A percentile compares a stretch with the other conserved stretches of the same genome.
phyloP scores from a whole-genome alignment of 2,329 filamentous ascomycete species.

The Myriangium duriaei region DNA sequence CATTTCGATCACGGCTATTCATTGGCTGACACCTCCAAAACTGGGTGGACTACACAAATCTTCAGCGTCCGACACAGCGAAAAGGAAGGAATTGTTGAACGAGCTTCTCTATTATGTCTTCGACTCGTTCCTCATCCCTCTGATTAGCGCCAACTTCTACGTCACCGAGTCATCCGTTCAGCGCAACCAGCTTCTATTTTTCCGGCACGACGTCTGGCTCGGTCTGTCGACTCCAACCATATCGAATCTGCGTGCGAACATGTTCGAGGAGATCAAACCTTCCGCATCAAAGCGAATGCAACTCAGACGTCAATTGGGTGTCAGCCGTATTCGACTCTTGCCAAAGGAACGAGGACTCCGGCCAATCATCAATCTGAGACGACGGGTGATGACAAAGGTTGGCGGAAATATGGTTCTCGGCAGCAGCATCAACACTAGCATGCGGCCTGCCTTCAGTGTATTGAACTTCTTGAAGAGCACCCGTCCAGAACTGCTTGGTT shows the following conservation, averaged over 20 bases:
- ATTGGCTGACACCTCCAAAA: conserved; percentile 56
- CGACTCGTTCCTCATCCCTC: conserved; percentile 78
- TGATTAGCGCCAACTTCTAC: conserved; percentile 81
- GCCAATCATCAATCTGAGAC: conserved; percentile 76
- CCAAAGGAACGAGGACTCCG: conserved; percentile 68
- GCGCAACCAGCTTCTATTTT: conserved; percentile 77
- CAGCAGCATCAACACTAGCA: conserved; percentile 54
- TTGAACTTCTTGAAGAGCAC: conserved; percentile 66
- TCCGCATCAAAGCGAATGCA: conserved; percentile 46
- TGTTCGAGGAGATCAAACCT: conserved; percentile 66
- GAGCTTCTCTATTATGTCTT: conserved; percentile 90
- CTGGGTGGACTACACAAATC: conserved; percentile 39
- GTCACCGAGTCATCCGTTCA: conserved; percentile 80
- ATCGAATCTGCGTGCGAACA: conserved; percentile 49
- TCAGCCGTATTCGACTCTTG: conserved; percentile 65
- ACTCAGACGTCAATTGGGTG: conserved; percentile 53
- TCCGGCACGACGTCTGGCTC: conserved; percentile 86
- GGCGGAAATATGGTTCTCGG: conserved; percentile 45
- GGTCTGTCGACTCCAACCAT: conserved; percentile 62
- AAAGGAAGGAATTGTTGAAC: conserved; percentile 64
- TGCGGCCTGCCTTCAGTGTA: conserved; percentile 63
- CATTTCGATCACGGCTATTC: conserved; percentile 29
- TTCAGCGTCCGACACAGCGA: conserved; percentile 58
- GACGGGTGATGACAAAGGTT: conserved; percentile 42
- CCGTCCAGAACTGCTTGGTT: conserved; percentile 51